phyloP scores from a whole-genome alignment of 192 early-diverging fungal species.

The Thamnidium elegans region DNA sequence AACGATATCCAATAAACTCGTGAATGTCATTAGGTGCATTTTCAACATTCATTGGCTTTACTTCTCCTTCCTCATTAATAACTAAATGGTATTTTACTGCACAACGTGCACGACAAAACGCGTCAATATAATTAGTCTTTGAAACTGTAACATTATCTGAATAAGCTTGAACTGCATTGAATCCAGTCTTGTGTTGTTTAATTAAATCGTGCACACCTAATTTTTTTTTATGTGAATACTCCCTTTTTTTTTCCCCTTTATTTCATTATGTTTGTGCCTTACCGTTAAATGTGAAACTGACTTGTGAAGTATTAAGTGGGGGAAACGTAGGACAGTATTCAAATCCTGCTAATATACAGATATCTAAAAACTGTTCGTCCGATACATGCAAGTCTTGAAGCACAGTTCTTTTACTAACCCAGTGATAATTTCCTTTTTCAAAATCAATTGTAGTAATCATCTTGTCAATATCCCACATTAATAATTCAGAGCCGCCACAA shows the following conservation, averaged over 20 bases:
- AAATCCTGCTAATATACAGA: constrained; percentile 78
- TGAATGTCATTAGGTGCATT: constrained; percentile 76
- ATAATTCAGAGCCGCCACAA: constrained; percentile 66
- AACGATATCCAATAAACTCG: constrained; percentile 75
- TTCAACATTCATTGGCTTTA: constrained; percentile 61
- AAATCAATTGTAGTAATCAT: constrained; percentile 67
- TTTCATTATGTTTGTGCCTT: constrained; percentile 23
- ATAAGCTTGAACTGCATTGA: constrained; percentile 65
- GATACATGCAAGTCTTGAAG: constrained; percentile 56
- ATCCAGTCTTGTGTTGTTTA: constrained; percentile 68
- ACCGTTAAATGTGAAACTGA: constrained; percentile 67
- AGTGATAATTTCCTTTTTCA: constrained; percentile 59
- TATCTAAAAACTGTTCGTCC: constrained; percentile 72
- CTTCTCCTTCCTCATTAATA: constrained; percentile 65
- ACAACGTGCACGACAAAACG: constrained; percentile 68
- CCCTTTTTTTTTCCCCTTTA: too few relatives aligned
- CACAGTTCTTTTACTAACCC: constrained; percentile 61
- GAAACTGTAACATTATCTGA: constrained; percentile 53
- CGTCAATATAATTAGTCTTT: constrained; percentile 66
- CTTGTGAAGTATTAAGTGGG: constrained; percentile 49
- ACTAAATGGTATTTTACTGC: constrained; percentile 70
- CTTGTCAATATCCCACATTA: constrained; percentile 76
- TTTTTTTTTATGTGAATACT: too few relatives aligned
- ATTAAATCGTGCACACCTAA: constrained; percentile 58
- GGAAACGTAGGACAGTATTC: constrained; percentile 74